Base-by-base conservation (phyloP, 2,329 filamentous ascomycete species). In the Camillea tinctor region DNA sequence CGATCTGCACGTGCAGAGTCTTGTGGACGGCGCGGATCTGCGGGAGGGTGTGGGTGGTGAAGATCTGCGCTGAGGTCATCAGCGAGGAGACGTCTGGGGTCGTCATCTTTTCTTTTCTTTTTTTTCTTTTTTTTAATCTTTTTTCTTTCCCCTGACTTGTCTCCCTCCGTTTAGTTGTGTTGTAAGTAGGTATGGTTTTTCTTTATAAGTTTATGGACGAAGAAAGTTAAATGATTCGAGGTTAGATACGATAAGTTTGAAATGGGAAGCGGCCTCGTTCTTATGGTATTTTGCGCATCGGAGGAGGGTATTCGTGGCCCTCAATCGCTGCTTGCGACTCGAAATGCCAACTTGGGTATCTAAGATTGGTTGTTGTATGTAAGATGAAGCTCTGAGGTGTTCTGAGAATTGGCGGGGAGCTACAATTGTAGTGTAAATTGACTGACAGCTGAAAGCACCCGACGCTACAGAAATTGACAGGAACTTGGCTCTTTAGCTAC, bases 1-100 rank as follows among this genome's bases (percentile, higher is more conserved):
- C 86, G 66, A 87, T 81, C 65, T 83, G 79, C 9, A 76, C 77
- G 70, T 86, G 84, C 44, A 89, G 80, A 21, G 76, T 75, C 66
- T 84, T 84, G 76, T 89, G 86, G 64, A 88, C 82, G 59, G 84
- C 78, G 55, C 85, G 84, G 71, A 89, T 85, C 72, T 88, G 85
- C 1, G 85, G 86, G 19, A 89, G 81, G 17, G 85, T 86, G 73
- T 85, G 76, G 63, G 75, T 78, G 53, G 78, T 74, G 75, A 87
- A 86, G 71, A 88, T 79, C 65, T 85, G 77, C 60, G 79, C 71
- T 60, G 83, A 82, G 55, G 80, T 79, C 59, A 81, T 80, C 62
- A 84, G 71, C 64, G 71, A 69, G 44, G 80, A 76, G 50, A 79
- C 75, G 71, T 86, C 83, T 67, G 80, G 76, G 30, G 71, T 61